Evolutionary conservation across 148 eudicot genomes (phyloP), one percentile per base, ranked within the genome.

Genomic region (Silene latifolia): DNA sequence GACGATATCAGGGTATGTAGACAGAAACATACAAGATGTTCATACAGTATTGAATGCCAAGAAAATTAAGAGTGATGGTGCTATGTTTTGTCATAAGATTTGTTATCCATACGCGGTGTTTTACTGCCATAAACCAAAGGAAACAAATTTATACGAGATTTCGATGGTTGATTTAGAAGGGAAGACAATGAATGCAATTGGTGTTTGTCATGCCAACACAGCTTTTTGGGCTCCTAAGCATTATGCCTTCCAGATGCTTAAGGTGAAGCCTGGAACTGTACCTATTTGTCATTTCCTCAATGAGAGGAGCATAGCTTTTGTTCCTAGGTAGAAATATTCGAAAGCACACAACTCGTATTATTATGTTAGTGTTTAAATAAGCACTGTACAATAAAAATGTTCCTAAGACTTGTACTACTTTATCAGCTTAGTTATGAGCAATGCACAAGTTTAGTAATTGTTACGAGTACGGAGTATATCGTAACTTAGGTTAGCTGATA

Each of bases 41-140:
- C 46, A 29, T 32, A 65, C 6, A 32, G 32, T 65, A 17, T 20
- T 32, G 47, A 32, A n/a, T 17, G 69, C 69, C 32, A 65, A 23
- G 25, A 71, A 71, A 32, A 5, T 53, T 7, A 46, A 51, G 9
- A 56, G 42, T 18, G 9, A 54, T 29, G 46, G 17, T 3, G 54
- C 12, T 17, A 27, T 71, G 63, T 20, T 71, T 25, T 71, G 74
- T 35, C 63, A 71, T 56, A 71, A 71, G 44, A 54, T n/a, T n/a
- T n/a, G n/a, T n/a, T n/a, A n/a, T n/a, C n/a, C n/a, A n/a, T n/a
- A n/a, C n/a, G n/a, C n/a, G n/a, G n/a, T n/a, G n/a, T n/a, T n/a
- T 18, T 48, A 20, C 35, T 69, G 72, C 8, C 72, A 69, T 25
- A 69, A 19, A 32, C 29, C 47, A 9, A 48, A 69, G 72, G 19